Evolutionary conservation across 2,329 filamentous ascomycete species (phyloP), one percentile per base, ranked within the genome.

Genomic region (Clonostachys solani): DNA sequence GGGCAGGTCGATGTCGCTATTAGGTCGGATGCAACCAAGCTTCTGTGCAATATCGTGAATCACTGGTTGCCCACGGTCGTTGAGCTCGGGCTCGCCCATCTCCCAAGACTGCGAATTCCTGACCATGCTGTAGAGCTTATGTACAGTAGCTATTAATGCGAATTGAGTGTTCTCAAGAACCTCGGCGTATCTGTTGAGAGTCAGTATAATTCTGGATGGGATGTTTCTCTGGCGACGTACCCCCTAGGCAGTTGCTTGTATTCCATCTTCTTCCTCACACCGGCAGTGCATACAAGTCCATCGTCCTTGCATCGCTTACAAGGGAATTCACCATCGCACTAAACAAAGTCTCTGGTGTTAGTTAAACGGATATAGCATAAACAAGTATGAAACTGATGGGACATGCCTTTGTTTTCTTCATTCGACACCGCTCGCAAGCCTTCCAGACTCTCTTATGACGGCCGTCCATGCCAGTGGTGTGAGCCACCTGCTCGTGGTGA

Each of bases 221-320:
- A 6, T 23, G 12, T 17, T 12, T 15, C 17, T 23, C 3, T 15
- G n/a, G 16, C 19, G 40, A 17, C 29, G n/a, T 72, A 83, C 74
- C 81, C 81, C 69, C 77, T 67, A 12, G 81, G 81, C 42, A 84
- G 61, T 63, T 84, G 80, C 68, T 85, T 85, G 61, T 81, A 84
- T 56, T 84, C 81, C n/a, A 80, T 80, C 77, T 84, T 84, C 59
- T 84, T 84, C 51, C 81, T 69, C 13, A 79, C 76, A 8, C 81
- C 81, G 15, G 80, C 80, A 8, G 78, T 83, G 64, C 81, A 84
- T 17, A 84, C 78, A 8, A 83, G 68, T 15, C 80, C 80, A 51
- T 85, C 81, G 54, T 84, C 80, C 63, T 82, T 84, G 62, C 81
- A 85, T 56, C 81, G 69, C 65, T 84, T 84, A 62, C 81, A 85